A percentile compares a stretch with the other conserved stretches of the same genome.
Evolutionary conservation across 2,329 filamentous ascomycete genomes (phyloP).

Genomic region (Colletotrichum sp.): DNA sequence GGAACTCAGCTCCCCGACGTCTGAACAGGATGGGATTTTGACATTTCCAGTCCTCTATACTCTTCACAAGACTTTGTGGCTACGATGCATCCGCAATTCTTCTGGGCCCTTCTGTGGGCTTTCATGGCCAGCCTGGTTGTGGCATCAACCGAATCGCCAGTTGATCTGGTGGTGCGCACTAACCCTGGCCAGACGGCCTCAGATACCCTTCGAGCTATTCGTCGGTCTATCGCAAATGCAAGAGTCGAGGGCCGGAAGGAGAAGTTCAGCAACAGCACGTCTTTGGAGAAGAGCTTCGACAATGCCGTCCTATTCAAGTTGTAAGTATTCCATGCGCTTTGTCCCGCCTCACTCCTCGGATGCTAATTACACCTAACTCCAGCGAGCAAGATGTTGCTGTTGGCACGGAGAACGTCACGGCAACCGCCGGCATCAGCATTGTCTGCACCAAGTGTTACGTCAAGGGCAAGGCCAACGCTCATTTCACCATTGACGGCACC

Average conservation of each 20-base stretch:
- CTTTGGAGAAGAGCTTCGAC: slow-evolving; percentile 44
- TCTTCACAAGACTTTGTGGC: neutral
- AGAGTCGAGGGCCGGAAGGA: neutral
- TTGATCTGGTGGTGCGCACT: neutral
- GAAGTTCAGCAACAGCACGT: slow-evolving; percentile 29
- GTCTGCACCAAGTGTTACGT: slow-evolving; percentile 56
- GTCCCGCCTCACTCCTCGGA: rapidly evolving
- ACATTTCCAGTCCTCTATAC: neutral
- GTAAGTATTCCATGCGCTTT: slow-evolving; percentile 20
- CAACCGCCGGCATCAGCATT: slow-evolving; percentile 40
- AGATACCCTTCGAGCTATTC: neutral
- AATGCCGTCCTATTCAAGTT: slow-evolving; percentile 40
- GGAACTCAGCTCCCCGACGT: neutral
- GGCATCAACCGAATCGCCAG: neutral
- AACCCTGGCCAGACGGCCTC: neutral
- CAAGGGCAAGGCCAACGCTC: slow-evolving; percentile 48
- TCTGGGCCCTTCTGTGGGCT: neutral
- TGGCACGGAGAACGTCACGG: slow-evolving; percentile 24
- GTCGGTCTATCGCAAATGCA: neutral
- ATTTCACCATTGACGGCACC: slow-evolving; percentile 43
- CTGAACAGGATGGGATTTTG: neutral
- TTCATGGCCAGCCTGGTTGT: neutral
- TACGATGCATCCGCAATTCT: neutral
- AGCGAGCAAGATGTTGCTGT: slow-evolving; percentile 12
- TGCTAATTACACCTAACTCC: neutral